Conservation (phyloP, 441 rosid genomes). For the Syzygium malaccense region DNA sequence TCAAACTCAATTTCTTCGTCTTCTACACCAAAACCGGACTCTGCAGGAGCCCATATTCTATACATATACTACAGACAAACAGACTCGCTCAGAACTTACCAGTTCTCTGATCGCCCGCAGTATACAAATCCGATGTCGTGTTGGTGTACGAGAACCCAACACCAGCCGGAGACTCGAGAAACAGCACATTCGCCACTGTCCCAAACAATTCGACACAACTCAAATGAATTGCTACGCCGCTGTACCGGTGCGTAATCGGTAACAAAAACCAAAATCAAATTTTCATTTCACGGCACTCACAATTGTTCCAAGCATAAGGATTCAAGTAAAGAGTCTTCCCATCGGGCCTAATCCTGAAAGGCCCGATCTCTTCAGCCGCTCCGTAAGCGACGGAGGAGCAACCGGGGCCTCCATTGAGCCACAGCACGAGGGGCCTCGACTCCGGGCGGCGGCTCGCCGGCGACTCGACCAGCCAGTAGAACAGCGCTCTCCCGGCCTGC, state of each 20-base stretch:
- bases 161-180: slow-evolving; percentile 97
- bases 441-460: slow-evolving; percentile 50
- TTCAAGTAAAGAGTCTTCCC: slow-evolving; percentile 73
- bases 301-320: slow-evolving; percentile 77
- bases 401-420: slow-evolving; percentile 98
- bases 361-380: slow-evolving; percentile 87
- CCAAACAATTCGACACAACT: background rate
- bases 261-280: background rate
- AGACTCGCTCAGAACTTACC: slow-evolving; percentile 27
- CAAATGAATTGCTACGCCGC: background rate
- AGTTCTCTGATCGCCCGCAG: slow-evolving; percentile 75
- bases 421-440: slow-evolving; percentile 74
- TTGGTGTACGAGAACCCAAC: slow-evolving; percentile 94
- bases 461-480: slow-evolving; percentile 92
- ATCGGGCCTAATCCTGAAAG: slow-evolving; percentile 67
- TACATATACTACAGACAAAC: background rate
- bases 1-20: slow-evolving; percentile 5
- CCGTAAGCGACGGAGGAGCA: slow-evolving; percentile 93
- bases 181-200: slow-evolving; percentile 85
- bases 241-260: background rate
- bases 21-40: background rate
- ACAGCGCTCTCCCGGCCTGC: slow-evolving; percentile 81
- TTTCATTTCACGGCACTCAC: slow-evolving; percentile 21
- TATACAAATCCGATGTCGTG: slow-evolving; percentile 72
- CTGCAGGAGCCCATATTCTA: background rate